Percentiles rank a stretch among this genome's conserved stretches.
Evolutionary conservation across 2,329 filamentous ascomycete species (phyloP).

Genomic region (Lachnellula willkommii): DNA sequence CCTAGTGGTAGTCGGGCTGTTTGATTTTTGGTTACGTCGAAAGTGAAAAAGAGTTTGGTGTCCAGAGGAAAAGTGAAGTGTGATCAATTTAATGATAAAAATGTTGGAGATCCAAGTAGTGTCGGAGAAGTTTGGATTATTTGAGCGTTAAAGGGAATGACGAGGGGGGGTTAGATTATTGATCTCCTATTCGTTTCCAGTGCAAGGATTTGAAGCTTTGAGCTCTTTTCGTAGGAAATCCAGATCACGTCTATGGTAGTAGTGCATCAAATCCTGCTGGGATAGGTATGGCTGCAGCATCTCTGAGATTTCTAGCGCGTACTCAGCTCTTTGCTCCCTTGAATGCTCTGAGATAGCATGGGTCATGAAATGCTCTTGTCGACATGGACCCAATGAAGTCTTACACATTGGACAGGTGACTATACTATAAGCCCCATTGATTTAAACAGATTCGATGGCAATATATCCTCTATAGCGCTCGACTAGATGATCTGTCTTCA

Average conservation of each 20-base stretch:
- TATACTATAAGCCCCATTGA: slow-evolving; percentile 2
- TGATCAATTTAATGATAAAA: no score
- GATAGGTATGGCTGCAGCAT: slow-evolving; percentile 1
- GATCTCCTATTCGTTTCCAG: background rate
- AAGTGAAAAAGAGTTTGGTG: background rate
- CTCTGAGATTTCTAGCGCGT: background rate
- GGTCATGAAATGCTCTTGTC: slow-evolving; percentile 9
- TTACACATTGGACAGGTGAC: slow-evolving; percentile 15
- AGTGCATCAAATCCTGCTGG: background rate
- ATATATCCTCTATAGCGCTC: slow-evolving; percentile 5
- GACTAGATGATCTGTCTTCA: slow-evolving; percentile 3
- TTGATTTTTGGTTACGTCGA: background rate
- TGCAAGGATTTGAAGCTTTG: background rate
- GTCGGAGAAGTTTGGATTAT: no score
- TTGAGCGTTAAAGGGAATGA: background rate
- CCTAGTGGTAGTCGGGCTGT: background rate
- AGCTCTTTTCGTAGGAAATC: background rate
- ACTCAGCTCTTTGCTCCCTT: background rate
- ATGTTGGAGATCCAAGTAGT: no score
- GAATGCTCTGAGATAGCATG: slow-evolving; percentile 2
- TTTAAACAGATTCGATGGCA: background rate
- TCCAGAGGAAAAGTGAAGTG: background rate
- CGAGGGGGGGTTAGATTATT: background rate
- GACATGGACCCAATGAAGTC: slow-evolving; percentile 4
- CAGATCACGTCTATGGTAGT: background rate